Base-by-base conservation (phyloP, 768 basidiomycete species). In the Rhizopogon roseolus region DNA sequence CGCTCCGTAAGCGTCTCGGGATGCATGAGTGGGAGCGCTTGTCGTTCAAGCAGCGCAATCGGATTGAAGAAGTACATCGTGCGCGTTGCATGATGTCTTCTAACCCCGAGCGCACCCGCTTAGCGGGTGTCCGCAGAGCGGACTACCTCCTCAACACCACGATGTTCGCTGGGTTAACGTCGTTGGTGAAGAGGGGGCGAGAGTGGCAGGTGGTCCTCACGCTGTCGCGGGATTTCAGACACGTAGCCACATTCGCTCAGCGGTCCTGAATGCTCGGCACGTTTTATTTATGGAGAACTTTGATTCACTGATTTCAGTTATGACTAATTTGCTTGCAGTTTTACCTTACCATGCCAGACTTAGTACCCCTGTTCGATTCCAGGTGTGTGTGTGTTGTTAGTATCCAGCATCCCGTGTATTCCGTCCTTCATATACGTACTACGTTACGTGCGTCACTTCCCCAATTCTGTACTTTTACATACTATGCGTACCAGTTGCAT, bases 131-230 rank as follows among this genome's bases (percentile, higher is more conserved):
- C 1, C 63, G 75, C 58, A 71, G 81, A 29, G 66, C 75, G 27
- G 83, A 85, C 53, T 79, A 71, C 59, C 56, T 85, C 27, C 69
- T 79, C 37, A 66, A 68, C 48, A 78, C 79, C 48, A 77, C 74
- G 13, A 52, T 70, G 46, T 84, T 84, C 53, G 80, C 73, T 6
- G 82, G 82, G n/a, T 64, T 84, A 49, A 73, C 78, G 8, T 60
- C 72, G 16, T 73, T 71, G 32, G 58, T 67, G 28, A 68, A 70
- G 27, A 61, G 62, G 40, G 71, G 74, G 5, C 63, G 64, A 43
- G 70, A 71, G 6, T 78, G 75, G 64, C 73, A 64, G 3, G 63
- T 61, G 28, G 67, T 83, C 41, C 54, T 84, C 62, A 76, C 79
- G 44, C 64, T 84, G 16, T 71, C 68, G 41, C 69, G 76, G 41